These are phyloP conservation scores for Cladosporium sp. DNA, from an alignment of 2,329 filamentous ascomycete genomes.

Conservation along the genomic window DNA sequence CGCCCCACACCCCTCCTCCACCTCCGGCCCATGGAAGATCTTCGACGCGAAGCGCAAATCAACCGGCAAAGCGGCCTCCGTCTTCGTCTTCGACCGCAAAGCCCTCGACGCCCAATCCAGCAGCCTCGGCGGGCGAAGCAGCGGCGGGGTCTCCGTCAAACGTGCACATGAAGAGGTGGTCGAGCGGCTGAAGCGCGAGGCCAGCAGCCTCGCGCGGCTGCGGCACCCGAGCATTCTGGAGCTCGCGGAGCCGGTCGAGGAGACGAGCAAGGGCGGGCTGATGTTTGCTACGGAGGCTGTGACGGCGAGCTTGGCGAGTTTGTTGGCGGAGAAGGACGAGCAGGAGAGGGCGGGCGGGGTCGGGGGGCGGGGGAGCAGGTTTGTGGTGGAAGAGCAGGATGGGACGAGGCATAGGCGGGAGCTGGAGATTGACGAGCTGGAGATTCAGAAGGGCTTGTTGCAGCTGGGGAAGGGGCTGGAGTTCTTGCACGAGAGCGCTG, in stretches of 20 bases:
- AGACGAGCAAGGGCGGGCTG: conserved; percentile 80
- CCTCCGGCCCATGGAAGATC: conserved; percentile 91
- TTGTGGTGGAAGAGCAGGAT: conserved; percentile 72
- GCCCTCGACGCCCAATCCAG: conserved; percentile 59
- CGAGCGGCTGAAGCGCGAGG: conserved; percentile 86
- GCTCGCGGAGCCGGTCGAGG: conserved; percentile 89
- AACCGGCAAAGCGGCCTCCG: conserved; percentile 78
- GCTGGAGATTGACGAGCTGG: conserved; percentile 89
- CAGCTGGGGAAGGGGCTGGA: conserved; percentile 92
- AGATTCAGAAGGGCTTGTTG: conserved; percentile 92
- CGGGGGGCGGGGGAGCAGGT: conserved; percentile 64
- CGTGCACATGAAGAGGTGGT: conserved; percentile 82
- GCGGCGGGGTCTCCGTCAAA: conserved; percentile 64
- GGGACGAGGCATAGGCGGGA: conserved; percentile 66
- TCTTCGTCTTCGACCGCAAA: conserved; percentile 93
- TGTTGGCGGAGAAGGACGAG: conserved; percentile 83
- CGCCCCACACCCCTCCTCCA: conserved; percentile 66
- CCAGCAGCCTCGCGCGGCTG: conserved; percentile 77
- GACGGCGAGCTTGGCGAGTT: conserved; percentile 74
- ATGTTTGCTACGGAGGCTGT: conserved; percentile 95
- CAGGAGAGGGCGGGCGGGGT: conserved; percentile 66
- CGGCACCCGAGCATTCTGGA: conserved; percentile 90
- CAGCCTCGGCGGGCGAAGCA: conserved; percentile 45
- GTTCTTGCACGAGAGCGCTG: conserved; percentile 91
- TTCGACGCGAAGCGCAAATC: conserved; percentile 97